These are phyloP conservation scores for Didymella lethalis DNA, from an alignment of 2,329 filamentous ascomycete species.

Conservation along the genomic window DNA sequence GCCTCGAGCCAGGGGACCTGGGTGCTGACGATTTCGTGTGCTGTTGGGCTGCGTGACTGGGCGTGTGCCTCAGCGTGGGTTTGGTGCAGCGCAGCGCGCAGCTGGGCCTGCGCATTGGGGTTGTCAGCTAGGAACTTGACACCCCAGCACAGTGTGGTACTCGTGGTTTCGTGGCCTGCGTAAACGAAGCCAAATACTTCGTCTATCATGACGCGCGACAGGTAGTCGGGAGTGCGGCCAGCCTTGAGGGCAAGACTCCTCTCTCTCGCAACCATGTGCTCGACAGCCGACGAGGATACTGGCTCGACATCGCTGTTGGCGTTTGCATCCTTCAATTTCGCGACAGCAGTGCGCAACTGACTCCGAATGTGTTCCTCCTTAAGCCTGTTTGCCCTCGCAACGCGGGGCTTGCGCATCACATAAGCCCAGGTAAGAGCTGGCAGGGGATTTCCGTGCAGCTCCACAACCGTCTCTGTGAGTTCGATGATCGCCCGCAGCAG, in stretches of 20 bases:
- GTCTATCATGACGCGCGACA: slow-evolving; percentile 17
- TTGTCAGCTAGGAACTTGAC: slow-evolving; percentile 52
- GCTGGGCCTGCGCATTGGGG: slow-evolving; percentile 45
- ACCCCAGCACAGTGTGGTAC: slow-evolving; percentile 53
- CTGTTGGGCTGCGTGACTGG: slow-evolving; percentile 34
- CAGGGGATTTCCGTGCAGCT: too few species aligned
- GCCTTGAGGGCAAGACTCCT: slow-evolving; percentile 13
- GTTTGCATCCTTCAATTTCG: too few species aligned
- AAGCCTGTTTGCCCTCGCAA: too few species aligned
- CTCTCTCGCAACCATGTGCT: slow-evolving; percentile 26
- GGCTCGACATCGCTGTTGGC: too few species aligned
- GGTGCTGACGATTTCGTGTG: slow-evolving; percentile 42
- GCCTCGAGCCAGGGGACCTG: slow-evolving; percentile 55
- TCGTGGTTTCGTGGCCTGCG: slow-evolving; percentile 59
- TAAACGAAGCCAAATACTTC: slow-evolving; percentile 46
- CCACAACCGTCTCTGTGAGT: too few species aligned
- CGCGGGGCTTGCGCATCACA: too few species aligned
- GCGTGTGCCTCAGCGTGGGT: slow-evolving; percentile 35
- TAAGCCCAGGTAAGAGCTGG: too few species aligned
- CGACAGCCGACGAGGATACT: slow-evolving; percentile 3
- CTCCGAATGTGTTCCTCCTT: too few species aligned
- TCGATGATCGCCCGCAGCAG: too few species aligned
- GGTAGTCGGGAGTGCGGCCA: slow-evolving; percentile 10
- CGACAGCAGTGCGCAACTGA: too few species aligned
- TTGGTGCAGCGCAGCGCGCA: slow-evolving; percentile 43